Base-by-base conservation (phyloP, 371 early-diverging fungal species). In the Sporodiniella umbellata region DNA sequence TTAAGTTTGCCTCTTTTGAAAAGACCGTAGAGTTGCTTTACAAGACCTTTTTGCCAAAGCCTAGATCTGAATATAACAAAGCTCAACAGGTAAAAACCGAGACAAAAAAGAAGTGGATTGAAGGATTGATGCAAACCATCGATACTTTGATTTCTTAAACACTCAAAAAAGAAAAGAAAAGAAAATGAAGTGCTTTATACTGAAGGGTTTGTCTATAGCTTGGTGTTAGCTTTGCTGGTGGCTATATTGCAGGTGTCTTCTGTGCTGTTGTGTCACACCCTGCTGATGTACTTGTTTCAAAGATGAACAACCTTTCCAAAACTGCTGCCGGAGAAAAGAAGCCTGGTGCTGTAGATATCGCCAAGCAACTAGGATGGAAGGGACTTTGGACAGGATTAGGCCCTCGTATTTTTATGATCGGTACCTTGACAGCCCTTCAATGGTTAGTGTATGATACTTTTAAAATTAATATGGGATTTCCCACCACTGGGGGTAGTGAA, bases 251-350 rank as follows among this genome's bases (percentile, higher is more conserved):
- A 30, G 96, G 96, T 78, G 72, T 92, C 54, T 82, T 89, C 56
- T 91, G 91, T 67, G 95, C 98, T 45, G 82, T 95, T 53, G 87
- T 96, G 33, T 94, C 95, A 14, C 96, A 96, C 70, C 97, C 98
- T 12, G 97, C 98, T 53, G 97, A 96, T 74, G 89, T 95, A 0
- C 68, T 95, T 42, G 81, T 95, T 45, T 95, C 96, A 56, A 89
- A 95, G 79, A 81, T 97, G 37, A 85, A 86, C 79, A 89, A 91
- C 24, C 62, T 66, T 54, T 84, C 87, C 53, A 78, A 85, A 68
- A 69, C 80, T 55, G 76, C 81, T 42, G 18, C 56, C 28, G 64
- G 64, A 14, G 45, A 84, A 67, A 84, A 80, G 72, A 47, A 74
- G 25, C 76, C 77, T 47, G 78, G 75, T 44, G 67, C 58, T 42